Evolutionary conservation across 106 monocot genomes (phyloP).

Genomic region (Allium fistulosum): DNA sequence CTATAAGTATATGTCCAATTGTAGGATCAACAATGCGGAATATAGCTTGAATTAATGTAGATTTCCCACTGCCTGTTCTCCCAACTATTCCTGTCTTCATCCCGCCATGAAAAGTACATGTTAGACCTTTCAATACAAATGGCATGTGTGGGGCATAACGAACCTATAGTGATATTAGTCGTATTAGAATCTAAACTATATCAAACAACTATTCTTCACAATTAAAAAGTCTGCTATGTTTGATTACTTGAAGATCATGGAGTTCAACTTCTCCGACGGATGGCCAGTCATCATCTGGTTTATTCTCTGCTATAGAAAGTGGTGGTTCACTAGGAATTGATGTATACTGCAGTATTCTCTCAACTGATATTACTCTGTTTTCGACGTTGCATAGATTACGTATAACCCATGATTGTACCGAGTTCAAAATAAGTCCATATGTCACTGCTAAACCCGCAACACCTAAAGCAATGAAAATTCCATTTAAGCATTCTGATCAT

Average conservation of each 20-base stretch:
- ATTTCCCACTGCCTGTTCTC: slow-evolving; percentile 85
- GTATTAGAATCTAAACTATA: not conserved
- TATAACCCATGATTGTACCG: slow-evolving; percentile 56
- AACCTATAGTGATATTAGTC: slow-evolving; percentile 27
- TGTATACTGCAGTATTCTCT: slow-evolving; percentile 82
- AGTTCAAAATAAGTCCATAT: slow-evolving; percentile 78
- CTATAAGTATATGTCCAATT: slow-evolving; percentile 53
- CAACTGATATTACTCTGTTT: slow-evolving; percentile 77
- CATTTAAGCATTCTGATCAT: not conserved
- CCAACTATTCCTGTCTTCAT: slow-evolving; percentile 80
- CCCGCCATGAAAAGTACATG: slow-evolving; percentile 57
- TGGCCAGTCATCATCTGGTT: slow-evolving; percentile 53
- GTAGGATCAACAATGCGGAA: slow-evolving; percentile 81
- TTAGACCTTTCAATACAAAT: slow-evolving; percentile 65
- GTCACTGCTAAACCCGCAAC: slow-evolving; percentile 78
- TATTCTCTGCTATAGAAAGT: slow-evolving; percentile 36
- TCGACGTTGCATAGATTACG: slow-evolving; percentile 75
- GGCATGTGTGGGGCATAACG: slow-evolving; percentile 78
- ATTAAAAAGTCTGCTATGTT: not conserved
- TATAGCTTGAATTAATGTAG: slow-evolving; percentile 68
- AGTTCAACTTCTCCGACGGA: slow-evolving; percentile 47
- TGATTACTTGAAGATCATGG: slow-evolving; percentile 46
- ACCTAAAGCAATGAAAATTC: slow-evolving; percentile 25
- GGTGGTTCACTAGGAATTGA: slow-evolving; percentile 73
- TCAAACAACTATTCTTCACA: no score